Evolutionary conservation across 345 rosid genomes (phyloP).

Genomic region (Citrus unshiu): DNA sequence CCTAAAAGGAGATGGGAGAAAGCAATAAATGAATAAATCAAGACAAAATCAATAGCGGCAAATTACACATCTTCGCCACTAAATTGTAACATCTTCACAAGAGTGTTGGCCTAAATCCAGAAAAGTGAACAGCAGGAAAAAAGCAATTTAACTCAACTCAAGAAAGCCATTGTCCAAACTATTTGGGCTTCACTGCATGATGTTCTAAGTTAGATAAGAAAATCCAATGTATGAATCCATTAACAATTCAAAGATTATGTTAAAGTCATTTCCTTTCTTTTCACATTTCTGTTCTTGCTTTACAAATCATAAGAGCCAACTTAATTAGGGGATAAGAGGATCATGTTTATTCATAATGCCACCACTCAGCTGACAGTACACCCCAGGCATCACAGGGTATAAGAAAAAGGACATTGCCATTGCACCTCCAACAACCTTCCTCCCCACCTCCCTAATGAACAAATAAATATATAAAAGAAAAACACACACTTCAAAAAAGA

Average conservation of each 20-base stretch:
- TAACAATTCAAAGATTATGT: neutral
- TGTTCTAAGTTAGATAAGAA: neutral
- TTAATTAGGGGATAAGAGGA: neutral
- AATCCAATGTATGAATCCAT: neutral
- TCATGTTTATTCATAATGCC: neutral
- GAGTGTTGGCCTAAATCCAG: neutral
- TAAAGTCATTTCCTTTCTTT: neutral
- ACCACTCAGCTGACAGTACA: neutral
- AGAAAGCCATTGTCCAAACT: conserved; percentile 2
- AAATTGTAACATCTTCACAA: neutral
- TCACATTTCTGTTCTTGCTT: neutral
- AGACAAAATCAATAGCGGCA: no score
- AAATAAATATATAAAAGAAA: neutral
- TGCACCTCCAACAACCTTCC: neutral
- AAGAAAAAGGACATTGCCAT: neutral
- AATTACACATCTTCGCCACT: neutral
- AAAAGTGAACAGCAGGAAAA: neutral
- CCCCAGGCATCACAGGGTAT: neutral
- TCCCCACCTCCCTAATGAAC: neutral
- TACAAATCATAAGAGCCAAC: neutral
- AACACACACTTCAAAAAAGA: neutral
- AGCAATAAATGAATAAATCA: conserved; percentile 2
- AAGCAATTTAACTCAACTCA: conserved; percentile 1
- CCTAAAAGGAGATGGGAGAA: conserved; percentile 23
- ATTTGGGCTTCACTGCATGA: neutral